Percentiles rank a stretch among this genome's conserved stretches.
These are phyloP conservation scores for Lepidium didymum DNA, from an alignment of 345 rosid species.

Conservation along the genomic window DNA sequence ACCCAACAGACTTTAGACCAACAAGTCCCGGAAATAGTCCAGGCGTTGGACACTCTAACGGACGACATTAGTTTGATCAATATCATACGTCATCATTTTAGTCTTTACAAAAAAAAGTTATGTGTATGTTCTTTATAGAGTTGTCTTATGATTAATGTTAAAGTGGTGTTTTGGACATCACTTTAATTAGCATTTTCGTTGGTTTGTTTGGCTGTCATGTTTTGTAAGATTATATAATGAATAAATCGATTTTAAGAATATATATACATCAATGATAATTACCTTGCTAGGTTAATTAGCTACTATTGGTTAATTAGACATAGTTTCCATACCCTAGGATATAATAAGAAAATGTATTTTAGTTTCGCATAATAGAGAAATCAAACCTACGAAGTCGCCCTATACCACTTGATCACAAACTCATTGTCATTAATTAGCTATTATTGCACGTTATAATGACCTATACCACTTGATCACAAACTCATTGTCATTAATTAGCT, in stretches of 20 bases:
- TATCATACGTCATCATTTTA: background rate
- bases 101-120: background rate
- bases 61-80: slow-evolving; percentile 17
- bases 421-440: no score
- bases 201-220: slow-evolving; percentile 7
- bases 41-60: slow-evolving; percentile 30
- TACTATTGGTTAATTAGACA: background rate
- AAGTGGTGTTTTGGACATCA: background rate
- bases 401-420: no score
- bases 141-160: background rate
- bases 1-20: slow-evolving; percentile 28
- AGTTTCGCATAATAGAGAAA: no score
- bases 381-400: no score
- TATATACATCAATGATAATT: background rate
- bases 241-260: background rate
- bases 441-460: background rate
- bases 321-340: no score
- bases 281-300: background rate
- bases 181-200: background rate
- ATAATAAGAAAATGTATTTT: no score
- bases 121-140: background rate
- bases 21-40: slow-evolving; percentile 32
- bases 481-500: no score
- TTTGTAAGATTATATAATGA: slow-evolving; percentile 12
- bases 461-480: no score